Evolutionary conservation across 208 protist genomes (phyloP).

Genomic region (Trypanosoma theileri): DNA sequence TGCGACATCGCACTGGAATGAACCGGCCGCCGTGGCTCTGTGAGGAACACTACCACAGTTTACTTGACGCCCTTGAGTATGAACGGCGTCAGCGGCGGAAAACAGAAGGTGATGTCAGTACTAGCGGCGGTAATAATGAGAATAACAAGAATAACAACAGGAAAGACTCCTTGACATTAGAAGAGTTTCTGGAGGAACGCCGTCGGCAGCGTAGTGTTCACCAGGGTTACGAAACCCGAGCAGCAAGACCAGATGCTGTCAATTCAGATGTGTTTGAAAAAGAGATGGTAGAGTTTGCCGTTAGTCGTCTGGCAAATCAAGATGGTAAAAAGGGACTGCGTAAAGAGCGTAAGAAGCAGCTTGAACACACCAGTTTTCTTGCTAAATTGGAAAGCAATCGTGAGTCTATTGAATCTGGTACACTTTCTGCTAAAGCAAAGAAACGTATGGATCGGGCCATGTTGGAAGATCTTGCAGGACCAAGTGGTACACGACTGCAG

Average conservation of each 20-base stretch:
- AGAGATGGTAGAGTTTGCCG: constrained; percentile 98
- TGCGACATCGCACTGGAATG: constrained; percentile 65
- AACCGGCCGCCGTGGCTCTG: constrained; percentile 98
- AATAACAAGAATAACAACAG: constrained; percentile 1
- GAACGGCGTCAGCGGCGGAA: constrained; percentile 43
- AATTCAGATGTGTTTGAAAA: constrained; percentile 98
- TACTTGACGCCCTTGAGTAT: constrained; percentile 93
- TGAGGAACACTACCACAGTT: constrained; percentile 98
- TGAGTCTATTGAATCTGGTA: constrained; percentile 97
- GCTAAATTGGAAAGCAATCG: constrained; percentile 97
- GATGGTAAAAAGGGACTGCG: constrained; percentile 99
- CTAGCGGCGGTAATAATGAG: too few relatives aligned
- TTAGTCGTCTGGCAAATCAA: constrained; percentile 99
- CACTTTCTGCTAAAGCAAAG: constrained; percentile 61
- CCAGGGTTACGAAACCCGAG: constrained; percentile 94
- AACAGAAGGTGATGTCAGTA: too few relatives aligned
- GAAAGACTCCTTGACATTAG: constrained; percentile 46
- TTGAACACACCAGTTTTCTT: constrained; percentile 97
- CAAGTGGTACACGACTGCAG: constrained; percentile 18
- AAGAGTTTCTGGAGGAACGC: constrained; percentile 75
- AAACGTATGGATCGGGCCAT: constrained; percentile 75
- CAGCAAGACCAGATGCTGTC: constrained; percentile 96
- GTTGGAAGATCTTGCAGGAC: constrained; percentile 54
- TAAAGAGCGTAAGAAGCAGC: constrained; percentile 97
- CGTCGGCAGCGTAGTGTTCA: constrained; percentile 53